phyloP scores from a whole-genome alignment of 2,329 filamentous ascomycete genomes.

The Emmonsiellopsis sp. region DNA sequence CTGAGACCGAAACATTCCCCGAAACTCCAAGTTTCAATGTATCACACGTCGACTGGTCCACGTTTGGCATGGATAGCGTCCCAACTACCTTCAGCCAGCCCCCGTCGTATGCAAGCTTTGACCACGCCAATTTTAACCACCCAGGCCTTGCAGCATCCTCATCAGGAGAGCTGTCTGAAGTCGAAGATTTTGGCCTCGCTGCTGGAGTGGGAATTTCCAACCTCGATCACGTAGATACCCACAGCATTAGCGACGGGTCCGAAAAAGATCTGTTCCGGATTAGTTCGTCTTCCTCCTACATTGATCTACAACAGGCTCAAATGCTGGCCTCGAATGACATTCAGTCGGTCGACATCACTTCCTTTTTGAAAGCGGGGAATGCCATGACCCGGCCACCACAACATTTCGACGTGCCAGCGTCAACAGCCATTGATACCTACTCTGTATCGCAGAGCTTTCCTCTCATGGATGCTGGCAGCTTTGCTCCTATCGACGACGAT shows the following conservation, averaged over 20 bases:
- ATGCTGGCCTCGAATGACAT: constrained; percentile 31
- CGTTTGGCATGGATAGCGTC: constrained; percentile 32
- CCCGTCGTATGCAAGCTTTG: constrained; percentile 37
- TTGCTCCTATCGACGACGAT: not conserved
- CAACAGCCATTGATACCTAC: not conserved
- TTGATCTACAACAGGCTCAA: constrained; percentile 31
- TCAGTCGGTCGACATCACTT: constrained; percentile 34
- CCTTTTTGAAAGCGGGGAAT: constrained; percentile 26
- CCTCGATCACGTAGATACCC: constrained; percentile 18
- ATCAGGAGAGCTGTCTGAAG: constrained; percentile 40
- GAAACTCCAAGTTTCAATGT: constrained; percentile 29
- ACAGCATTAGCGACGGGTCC: constrained; percentile 32
- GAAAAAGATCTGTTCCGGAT: constrained; percentile 32
- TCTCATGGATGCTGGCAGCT: not conserved
- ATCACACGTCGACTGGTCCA: constrained; percentile 40
- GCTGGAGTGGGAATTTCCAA: not conserved
- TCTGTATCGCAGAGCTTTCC: not conserved
- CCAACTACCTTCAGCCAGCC: constrained; percentile 34
- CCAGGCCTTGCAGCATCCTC: constrained; percentile 35
- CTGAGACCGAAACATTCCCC: constrained; percentile 32
- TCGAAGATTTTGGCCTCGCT: constrained; percentile 34
- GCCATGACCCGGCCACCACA: not conserved
- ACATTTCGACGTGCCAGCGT: not conserved
- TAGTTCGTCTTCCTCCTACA: constrained; percentile 35
- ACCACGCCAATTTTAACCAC: constrained; percentile 31